A percentile compares a stretch with the other conserved stretches of the same genome.
Evolutionary conservation across 2,329 filamentous ascomycete species (phyloP).

Genomic region (Huntiella bhutanensis): DNA sequence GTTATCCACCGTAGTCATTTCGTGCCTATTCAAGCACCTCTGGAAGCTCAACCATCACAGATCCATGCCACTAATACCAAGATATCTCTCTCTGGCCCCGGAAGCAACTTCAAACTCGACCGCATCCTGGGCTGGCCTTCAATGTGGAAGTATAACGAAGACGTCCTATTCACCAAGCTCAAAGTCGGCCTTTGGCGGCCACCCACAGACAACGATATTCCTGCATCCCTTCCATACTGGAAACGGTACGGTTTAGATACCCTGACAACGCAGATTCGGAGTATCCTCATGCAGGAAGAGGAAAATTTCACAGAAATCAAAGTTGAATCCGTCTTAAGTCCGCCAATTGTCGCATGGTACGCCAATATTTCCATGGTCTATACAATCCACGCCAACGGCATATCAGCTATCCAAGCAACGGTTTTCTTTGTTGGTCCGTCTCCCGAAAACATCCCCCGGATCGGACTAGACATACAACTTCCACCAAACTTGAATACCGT

Average conservation of each 20-base stretch:
- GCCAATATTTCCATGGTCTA: conserved; percentile 33
- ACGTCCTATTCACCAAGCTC: conserved; percentile 8
- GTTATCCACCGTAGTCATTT: neutral
- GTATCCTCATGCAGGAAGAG: neutral
- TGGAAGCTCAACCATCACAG: neutral
- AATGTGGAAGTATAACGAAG: neutral
- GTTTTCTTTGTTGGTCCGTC: conserved; percentile 28
- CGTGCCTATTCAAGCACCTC: neutral
- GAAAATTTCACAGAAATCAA: conserved; percentile 17
- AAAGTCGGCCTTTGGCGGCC: conserved; percentile 3
- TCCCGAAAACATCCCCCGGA: conserved; percentile 38
- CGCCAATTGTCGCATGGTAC: conserved; percentile 44
- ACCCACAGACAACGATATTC: conserved; percentile 6
- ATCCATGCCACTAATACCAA: neutral
- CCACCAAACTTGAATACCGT: conserved; percentile 20
- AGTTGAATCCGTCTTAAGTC: conserved; percentile 36
- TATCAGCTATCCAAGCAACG: conserved; percentile 29
- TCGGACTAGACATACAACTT: conserved; percentile 37
- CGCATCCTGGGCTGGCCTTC: neutral
- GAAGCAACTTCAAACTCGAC: neutral
- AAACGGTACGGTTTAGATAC: conserved; percentile 1
- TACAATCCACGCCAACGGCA: conserved; percentile 28
- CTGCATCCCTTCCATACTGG: neutral
- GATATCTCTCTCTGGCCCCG: neutral
- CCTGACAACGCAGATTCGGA: neutral